Conservation (phyloP, 2,329 filamentous ascomycete species). For the Parastagonospora avenae region DNA sequence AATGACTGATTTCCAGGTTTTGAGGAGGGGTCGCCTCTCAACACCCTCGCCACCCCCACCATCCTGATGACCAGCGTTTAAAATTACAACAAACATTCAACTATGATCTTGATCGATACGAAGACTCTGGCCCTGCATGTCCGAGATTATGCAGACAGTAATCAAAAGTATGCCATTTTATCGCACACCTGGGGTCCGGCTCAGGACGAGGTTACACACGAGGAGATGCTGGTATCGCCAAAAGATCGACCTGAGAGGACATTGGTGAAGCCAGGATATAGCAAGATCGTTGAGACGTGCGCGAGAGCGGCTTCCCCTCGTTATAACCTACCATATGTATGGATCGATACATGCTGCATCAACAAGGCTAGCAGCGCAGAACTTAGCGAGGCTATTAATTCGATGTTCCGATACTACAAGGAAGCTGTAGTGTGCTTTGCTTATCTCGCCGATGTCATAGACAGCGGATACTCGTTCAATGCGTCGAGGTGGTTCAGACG, state of each 20-base stretch:
- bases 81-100: not conserved
- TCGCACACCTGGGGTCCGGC: slow-evolving; percentile 15
- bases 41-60: too few species aligned
- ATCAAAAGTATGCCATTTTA: slow-evolving; percentile 10
- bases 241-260: slow-evolving; percentile 4
- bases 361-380: slow-evolving; percentile 15
- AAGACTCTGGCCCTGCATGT: not conserved
- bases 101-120: not conserved
- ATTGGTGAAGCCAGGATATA: slow-evolving; percentile 9
- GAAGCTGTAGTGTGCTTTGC: slow-evolving; percentile 15
- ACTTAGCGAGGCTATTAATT: slow-evolving; percentile 9
- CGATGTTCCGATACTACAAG: slow-evolving; percentile 16
- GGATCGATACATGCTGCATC: slow-evolving; percentile 26
- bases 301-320: slow-evolving; percentile 3
- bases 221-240: slow-evolving; percentile 7
- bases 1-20: too few species aligned
- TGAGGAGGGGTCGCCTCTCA: too few species aligned
- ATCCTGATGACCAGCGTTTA: too few species aligned
- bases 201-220: slow-evolving; percentile 9
- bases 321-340: slow-evolving; percentile 9
- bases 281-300: slow-evolving; percentile 13
- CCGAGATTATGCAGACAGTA: not conserved
- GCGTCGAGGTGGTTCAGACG: slow-evolving; percentile 18
- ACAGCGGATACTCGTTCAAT: slow-evolving; percentile 4
- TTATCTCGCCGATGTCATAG: slow-evolving; percentile 12